Base-by-base conservation (phyloP, 2,329 filamentous ascomycete genomes). In the Penicillium sp. region DNA sequence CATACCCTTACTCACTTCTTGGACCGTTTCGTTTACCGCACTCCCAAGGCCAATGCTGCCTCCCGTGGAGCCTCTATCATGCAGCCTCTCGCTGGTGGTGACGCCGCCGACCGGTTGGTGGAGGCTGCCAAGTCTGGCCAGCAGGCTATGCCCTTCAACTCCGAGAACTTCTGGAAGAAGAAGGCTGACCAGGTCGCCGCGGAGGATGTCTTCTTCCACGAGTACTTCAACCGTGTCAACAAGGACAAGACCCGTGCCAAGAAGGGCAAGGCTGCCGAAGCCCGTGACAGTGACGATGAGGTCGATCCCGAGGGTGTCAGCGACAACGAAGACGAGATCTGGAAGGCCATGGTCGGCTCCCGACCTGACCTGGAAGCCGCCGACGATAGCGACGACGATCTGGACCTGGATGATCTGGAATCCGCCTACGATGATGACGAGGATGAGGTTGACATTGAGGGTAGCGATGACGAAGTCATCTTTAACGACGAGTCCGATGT, bases 11-110 rank as follows among this genome's bases (percentile, higher is more conserved):
- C 95, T 69, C 90, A 96, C 74, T 99, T 99, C 82, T 82, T 99
- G 57, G 95, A 99, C 77, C 93, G 96, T 67, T 99, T 99, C 75
- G 92, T 96, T n/a, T 99, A 98, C 82, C 89, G 91, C 65, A 96
- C 95, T 67, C 88, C 93, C 60, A 96, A 96, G 81, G 80, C 74
- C 7, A 66, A 87, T 4, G 84, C 83, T 16, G 73, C 76, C 21
- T 81, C 85, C 29, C 90, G 91, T 62, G 96, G 96, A 50, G 83
- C 85, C 27, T 97, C 92, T 26, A 96, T 99, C 75, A 99, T 99
- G 95, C 95, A 99, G 75, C 95, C 96, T 39, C 85, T 97, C 69
- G 83, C 85, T 52, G 86, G 86, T 50, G 83, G 81, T 13, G 84
- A 85, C 54, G 81, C 81, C 4, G 80, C 81, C 29, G 85, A 85